Evolutionary conservation across 768 basidiomycete species (phyloP), one percentile per base, ranked within the genome.

Genomic region (Kwoniella heveanensis): DNA sequence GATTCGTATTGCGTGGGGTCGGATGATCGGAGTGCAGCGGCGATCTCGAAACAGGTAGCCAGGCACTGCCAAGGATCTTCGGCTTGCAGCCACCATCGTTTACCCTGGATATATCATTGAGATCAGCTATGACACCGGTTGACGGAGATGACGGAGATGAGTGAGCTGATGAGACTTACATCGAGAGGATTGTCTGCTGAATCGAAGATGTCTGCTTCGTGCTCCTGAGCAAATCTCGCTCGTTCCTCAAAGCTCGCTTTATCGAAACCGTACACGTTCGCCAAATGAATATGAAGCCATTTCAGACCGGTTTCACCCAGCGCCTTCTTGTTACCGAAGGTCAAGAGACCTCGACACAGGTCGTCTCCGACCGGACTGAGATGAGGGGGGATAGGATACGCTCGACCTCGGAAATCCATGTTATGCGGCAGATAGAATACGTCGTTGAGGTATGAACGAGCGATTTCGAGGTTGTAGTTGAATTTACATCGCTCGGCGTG

Each of bases 61-160:
- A 98, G 88, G 77, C 90, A 94, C 79, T 98, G 95, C 94, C 95
- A 98, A 8, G 94, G 94, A 74, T 98, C 93, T 75, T 95, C 93
- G 0, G 92, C 93, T 60, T 86, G 82, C 47, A 84, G 80, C 95
- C 95, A 99, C 95, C 94, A 98, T 54, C 85, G 83, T 6, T 81
- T 76, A 24, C 90, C 92, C 88, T 90, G 32, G 19, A 21, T 65
- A 55, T 19, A 3, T 7, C 10, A 17, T 44, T 4, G 22, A 15
- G 13, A 44, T 55, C 37, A 55, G 54, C 39, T 44, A 44, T 44
- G 8, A 44, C 4, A 44, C 10, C 17, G 9, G 9, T 17, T 4
- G 32, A 7, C 13, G 32, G n/a, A n/a, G n/a, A n/a, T 32, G 32
- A 32, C 32, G 10, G 8, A 19, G 39, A 9, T 17, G 19, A 44